Conservation (phyloP, 73 alveolate species). For the Strombidium stylifer region DNA sequence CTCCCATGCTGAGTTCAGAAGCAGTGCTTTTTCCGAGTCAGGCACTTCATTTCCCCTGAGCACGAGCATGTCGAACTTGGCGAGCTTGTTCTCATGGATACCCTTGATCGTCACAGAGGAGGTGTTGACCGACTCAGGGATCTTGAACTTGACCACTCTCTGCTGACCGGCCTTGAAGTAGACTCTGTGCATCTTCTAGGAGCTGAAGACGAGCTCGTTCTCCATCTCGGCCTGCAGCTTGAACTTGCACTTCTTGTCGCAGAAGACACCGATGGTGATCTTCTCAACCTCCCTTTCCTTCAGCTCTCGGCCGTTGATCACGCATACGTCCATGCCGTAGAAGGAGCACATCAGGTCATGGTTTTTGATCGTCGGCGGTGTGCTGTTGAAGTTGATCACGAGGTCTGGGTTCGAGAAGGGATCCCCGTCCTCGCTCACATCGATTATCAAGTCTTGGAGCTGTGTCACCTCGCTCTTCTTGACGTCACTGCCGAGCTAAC, state of each 20-base stretch:
- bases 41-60: conserved; percentile 14
- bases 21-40: conserved; percentile 18
- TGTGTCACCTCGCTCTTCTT: no score
- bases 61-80: conserved; percentile 28
- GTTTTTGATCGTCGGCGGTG: not conserved
- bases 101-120: conserved; percentile 19
- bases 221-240: conserved; percentile 23
- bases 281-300: not conserved
- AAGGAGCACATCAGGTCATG: conserved; percentile 35
- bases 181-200: conserved; percentile 9
- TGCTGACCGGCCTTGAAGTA: conserved; percentile 20
- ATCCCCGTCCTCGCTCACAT: not conserved
- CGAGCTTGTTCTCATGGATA: conserved; percentile 19
- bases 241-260: conserved; percentile 32
- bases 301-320: conserved; percentile 28
- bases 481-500: no score
- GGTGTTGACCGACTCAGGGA: conserved; percentile 20
- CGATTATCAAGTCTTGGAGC: not conserved
- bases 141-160: conserved; percentile 36
- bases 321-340: conserved; percentile 56
- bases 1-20: conserved; percentile 48
- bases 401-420: conserved; percentile 2
- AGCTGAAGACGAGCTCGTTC: conserved; percentile 20
- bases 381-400: not conserved
- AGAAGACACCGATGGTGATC: conserved; percentile 38